Conservation (phyloP, 306 rosid species). For the Abrus precatorius region DNA sequence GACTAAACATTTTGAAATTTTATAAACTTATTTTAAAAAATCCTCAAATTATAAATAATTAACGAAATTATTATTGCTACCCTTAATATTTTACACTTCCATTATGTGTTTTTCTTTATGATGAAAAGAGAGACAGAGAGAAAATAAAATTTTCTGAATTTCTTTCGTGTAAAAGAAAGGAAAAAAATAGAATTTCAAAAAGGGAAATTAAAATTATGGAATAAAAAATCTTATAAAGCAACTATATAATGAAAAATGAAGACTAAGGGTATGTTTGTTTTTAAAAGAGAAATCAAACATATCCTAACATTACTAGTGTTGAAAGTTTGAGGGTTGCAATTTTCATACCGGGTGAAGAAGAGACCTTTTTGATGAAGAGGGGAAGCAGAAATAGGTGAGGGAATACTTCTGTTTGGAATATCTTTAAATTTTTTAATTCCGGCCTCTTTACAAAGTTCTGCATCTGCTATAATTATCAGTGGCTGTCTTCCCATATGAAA, state of each 20-base stretch:
- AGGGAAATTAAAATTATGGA: too few relatives aligned
- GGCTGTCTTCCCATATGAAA: conserved; percentile 98
- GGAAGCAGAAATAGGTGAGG: conserved; percentile 90
- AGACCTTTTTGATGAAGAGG: conserved; percentile 96
- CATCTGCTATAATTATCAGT: conserved; percentile 81
- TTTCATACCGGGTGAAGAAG: conserved; percentile 80
- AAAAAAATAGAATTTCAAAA: too few relatives aligned
- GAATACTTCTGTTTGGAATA: conserved; percentile 82
- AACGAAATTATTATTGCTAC: neutral
- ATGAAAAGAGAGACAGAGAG: neutral
- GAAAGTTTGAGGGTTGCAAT: neutral
- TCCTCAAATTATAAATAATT: too few relatives aligned
- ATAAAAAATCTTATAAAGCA: neutral
- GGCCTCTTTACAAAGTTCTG: conserved; percentile 88
- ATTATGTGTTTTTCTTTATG: neutral
- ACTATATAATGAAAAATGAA: neutral
- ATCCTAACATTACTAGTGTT: neutral
- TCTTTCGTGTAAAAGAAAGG: too few relatives aligned
- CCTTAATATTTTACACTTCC: too few relatives aligned
- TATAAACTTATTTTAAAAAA: neutral
- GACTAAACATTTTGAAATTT: neutral
- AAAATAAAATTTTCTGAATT: neutral
- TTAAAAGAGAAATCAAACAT: neutral
- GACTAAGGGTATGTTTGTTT: too few relatives aligned
- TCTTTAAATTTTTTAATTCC: conserved; percentile 86